phyloP scores from a whole-genome alignment of 2,329 filamentous ascomycete genomes.

The Diatrype stigma region DNA sequence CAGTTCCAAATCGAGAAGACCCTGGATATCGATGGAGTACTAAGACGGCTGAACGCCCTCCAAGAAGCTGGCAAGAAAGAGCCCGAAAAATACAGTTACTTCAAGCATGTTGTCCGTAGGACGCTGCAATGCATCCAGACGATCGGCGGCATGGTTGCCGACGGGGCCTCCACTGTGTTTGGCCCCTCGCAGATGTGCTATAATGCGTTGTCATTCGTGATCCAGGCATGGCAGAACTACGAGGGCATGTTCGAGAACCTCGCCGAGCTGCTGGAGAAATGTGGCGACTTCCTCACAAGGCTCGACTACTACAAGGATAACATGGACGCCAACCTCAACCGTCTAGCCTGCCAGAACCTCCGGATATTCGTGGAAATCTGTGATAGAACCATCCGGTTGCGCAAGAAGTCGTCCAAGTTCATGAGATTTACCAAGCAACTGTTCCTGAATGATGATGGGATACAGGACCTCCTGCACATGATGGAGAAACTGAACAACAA shows the following conservation, averaged over 20 bases:
- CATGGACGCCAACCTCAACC: conserved; percentile 29
- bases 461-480: conserved; percentile 26
- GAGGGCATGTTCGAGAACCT: conserved; percentile 31
- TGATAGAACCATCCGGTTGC: conserved; percentile 26
- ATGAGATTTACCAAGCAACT: conserved; percentile 28
- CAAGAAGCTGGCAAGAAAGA: conserved; percentile 24
- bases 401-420: conserved; percentile 25
- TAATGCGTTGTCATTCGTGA: conserved; percentile 33
- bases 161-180: conserved; percentile 29
- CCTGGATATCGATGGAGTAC: conserved; percentile 26
- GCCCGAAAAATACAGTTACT: conserved; percentile 23
- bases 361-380: conserved; percentile 32
- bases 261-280: conserved; percentile 27
- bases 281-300: conserved; percentile 30
- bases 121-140: conserved; percentile 31
- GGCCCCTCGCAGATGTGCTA: conserved; percentile 30
- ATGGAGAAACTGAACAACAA: conserved; percentile 31
- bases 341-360: conserved; percentile 31
- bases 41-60: conserved; percentile 24
- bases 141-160: conserved; percentile 29
- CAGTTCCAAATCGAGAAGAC: conserved; percentile 16
- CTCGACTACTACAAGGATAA: conserved; percentile 26
- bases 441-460: conserved; percentile 32
- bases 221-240: conserved; percentile 31
- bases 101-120: conserved; percentile 23